Evolutionary conservation across 1,139 yeast species (phyloP), one percentile per base, ranked within the genome.

Genomic region (Blastobotrys aristatus): DNA sequence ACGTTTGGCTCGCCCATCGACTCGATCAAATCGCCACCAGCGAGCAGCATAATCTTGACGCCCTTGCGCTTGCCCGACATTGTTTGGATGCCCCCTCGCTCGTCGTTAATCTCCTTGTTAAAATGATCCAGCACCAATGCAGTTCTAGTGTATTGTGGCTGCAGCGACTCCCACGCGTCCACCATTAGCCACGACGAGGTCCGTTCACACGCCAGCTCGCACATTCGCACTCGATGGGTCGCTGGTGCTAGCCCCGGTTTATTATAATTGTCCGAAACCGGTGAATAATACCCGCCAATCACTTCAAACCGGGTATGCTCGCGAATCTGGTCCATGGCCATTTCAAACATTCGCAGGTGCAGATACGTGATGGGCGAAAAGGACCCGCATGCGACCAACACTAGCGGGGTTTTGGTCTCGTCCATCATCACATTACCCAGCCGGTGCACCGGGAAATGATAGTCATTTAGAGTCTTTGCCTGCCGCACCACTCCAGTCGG

Each of bases 1-100:
- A 92, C 98, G 61, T 90, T 94, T 27, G 97, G 97, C 66, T 92
- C 98, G n/a, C 98, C 98, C 97, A 94, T 92, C 44, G 95, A 83
- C 67, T 92, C 98, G 50, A 92, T 92, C 59, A 94, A 75, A 67
- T 92, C 98, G 33, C 98, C 98, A 44, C 99, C 99, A 0, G 98
- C 98, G 36, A 92, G 73, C 50, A 92, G 74, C 98, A 92, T 92
- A 59, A 92, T 84, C 64, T 92, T 92, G 49, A 87, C 96, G 18
- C 96, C 96, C 53, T 88, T 74, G 52, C 79, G 79, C 53, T 79
- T 81, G 13, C 96, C 96, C 39, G 77, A 71, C n/a, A 78, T 72
- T 4, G 84, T 82, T 55, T 70, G 66, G n/a, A 90, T 80, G 8
- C 98, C 99, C 16, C 94, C 92, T 50, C 95, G 73, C 63, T 84